Evolutionary conservation across 108 stramenopile genomes (phyloP).

Genomic region (Cyclostephanos tholiformis): DNA sequence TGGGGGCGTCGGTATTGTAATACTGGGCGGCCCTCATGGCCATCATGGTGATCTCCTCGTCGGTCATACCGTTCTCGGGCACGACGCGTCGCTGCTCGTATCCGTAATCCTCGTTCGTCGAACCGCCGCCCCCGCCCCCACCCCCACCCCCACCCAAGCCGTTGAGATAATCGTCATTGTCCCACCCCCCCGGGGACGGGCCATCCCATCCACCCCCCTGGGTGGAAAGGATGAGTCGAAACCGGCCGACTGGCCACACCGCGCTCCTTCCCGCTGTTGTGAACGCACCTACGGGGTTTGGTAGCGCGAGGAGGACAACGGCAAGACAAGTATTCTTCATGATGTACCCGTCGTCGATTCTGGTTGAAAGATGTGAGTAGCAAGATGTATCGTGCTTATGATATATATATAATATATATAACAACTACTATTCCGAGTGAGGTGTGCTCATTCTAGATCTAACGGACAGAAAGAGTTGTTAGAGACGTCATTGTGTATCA

Average conservation of each 20-base stretch:
- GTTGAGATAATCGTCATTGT: constrained; percentile 22
- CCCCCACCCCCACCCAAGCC: neutral
- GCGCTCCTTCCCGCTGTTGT: neutral
- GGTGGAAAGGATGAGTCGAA: neutral
- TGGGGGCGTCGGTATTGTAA: constrained; percentile 27
- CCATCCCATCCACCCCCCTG: neutral
- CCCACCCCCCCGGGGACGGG: constrained; percentile 5
- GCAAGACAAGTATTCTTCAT: neutral
- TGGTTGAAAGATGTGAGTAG: too few species aligned
- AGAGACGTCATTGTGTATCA: too few species aligned
- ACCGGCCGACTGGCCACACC: neutral
- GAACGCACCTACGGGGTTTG: neutral
- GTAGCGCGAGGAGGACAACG: neutral
- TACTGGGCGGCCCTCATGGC: constrained; percentile 27
- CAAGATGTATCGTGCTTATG: too few species aligned
- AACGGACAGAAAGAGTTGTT: too few species aligned
- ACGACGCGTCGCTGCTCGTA: neutral
- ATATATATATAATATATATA: too few species aligned
- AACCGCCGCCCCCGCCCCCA: too few species aligned
- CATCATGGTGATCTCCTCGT: constrained; percentile 36
- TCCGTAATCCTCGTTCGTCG: neutral
- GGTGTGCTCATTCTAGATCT: too few species aligned
- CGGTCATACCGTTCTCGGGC: constrained; percentile 26
- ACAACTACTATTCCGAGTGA: too few species aligned
- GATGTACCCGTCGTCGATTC: neutral